A percentile compares a stretch with the other conserved stretches of the same genome.
Conservation (phyloP, 441 rosid genomes). For the Mallotus repandus region DNA sequence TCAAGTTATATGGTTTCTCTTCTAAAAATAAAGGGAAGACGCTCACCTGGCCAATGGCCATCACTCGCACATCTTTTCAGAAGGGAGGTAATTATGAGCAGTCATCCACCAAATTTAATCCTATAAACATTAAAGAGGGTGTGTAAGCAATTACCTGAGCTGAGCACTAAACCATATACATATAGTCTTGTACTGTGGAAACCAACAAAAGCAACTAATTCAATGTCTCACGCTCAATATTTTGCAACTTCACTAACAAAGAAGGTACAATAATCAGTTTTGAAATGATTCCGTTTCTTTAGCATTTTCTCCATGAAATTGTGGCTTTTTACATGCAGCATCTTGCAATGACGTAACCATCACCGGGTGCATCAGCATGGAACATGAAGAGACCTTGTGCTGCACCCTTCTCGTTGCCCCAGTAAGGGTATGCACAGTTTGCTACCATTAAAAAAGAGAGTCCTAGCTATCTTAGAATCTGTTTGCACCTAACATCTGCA, state of each 20-base stretch:
- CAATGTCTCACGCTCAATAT: background rate
- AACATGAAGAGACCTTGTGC: background rate
- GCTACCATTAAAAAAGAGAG: background rate
- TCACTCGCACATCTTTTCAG: background rate
- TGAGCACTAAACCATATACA: background rate
- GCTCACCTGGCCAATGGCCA: background rate
- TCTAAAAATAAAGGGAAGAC: too few species aligned
- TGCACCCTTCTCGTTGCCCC: background rate
- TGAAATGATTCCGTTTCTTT: background rate
- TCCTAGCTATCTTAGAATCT: slow-evolving; percentile 14
- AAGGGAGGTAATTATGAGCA: background rate
- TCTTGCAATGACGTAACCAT: background rate
- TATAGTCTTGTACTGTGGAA: background rate
- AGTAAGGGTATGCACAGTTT: background rate
- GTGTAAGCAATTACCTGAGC: too few species aligned
- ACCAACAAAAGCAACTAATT: background rate
- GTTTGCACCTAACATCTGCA: slow-evolving; percentile 71
- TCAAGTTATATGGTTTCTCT: too few species aligned
- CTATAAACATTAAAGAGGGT: background rate
- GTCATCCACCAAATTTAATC: background rate
- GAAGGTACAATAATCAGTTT: background rate
- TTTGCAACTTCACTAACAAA: background rate
- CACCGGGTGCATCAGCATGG: background rate
- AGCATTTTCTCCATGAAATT: background rate
- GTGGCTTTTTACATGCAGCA: background rate